Evolutionary conservation across 2,329 filamentous ascomycete species (phyloP).

Genomic region (Ophiostoma pallidulum): DNA sequence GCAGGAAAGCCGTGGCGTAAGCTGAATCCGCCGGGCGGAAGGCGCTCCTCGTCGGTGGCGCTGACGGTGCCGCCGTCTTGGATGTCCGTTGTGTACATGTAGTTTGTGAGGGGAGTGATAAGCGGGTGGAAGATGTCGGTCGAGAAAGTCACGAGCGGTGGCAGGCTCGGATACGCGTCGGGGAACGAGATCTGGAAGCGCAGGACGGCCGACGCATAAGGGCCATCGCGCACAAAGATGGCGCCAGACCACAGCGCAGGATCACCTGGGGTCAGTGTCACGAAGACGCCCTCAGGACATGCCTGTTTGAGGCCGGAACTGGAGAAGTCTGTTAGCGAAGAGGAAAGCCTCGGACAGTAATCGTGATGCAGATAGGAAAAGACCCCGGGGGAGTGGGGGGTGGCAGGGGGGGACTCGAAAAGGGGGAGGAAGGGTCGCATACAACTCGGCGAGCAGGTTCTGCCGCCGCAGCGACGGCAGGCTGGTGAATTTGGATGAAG

Average conservation of each 20-base stretch:
- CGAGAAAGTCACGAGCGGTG: constrained; percentile 77
- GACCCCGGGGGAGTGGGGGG: too few species aligned
- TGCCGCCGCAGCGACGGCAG: constrained; percentile 58
- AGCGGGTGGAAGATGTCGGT: constrained; percentile 95
- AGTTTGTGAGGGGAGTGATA: constrained; percentile 85
- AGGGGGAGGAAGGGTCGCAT: constrained; percentile 24
- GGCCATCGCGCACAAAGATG: constrained; percentile 81
- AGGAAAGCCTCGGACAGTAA: background rate
- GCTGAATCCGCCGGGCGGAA: constrained; percentile 85
- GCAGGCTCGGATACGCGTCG: constrained; percentile 63
- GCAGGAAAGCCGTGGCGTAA: constrained; percentile 80
- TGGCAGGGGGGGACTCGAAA: background rate
- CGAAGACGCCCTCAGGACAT: constrained; percentile 78
- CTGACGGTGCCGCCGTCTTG: constrained; percentile 69
- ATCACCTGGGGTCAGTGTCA: constrained; percentile 74
- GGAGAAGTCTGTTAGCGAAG: constrained; percentile 15
- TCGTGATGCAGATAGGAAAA: too few species aligned
- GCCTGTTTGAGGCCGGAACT: constrained; percentile 74
- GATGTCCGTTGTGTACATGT: constrained; percentile 78
- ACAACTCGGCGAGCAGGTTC: constrained; percentile 77
- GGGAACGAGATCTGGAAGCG: constrained; percentile 88
- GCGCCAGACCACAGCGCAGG: constrained; percentile 82
- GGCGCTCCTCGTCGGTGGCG: constrained; percentile 69
- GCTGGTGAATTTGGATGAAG: constrained; percentile 33
- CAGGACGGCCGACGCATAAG: constrained; percentile 78